These are phyloP conservation scores for Obba rivulosa DNA, from an alignment of 768 basidiomycete genomes.

Conservation along the genomic window DNA sequence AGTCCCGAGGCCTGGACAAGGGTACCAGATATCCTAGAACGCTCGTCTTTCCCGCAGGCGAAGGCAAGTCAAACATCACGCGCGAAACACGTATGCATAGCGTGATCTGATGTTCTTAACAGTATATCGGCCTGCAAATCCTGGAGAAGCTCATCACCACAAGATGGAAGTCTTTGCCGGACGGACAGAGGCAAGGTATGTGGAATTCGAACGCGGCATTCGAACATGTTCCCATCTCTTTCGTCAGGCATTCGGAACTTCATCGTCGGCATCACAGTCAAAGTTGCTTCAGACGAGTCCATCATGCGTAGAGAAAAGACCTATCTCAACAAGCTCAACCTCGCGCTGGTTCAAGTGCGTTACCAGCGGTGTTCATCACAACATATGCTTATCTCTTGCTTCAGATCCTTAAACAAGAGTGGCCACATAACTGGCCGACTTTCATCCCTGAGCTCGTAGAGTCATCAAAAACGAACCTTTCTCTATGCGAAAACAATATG, in stretches of 20 bases:
- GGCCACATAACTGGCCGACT: conserved; percentile 98
- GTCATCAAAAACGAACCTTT: conserved; percentile 93
- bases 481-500: conserved; percentile 99
- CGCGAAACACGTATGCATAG: neutral
- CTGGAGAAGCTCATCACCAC: conserved; percentile 93
- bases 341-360: conserved; percentile 88
- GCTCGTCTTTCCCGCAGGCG: conserved; percentile 76
- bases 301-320: conserved; percentile 89
- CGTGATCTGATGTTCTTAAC: neutral
- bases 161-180: conserved; percentile 93
- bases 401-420: conserved; percentile 98
- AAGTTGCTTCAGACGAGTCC: conserved; percentile 87
- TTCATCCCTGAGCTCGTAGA: conserved; percentile 97
- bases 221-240: neutral
- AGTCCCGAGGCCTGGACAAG: conserved; percentile 95
- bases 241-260: conserved; percentile 89
- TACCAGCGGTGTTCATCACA: conserved; percentile 1
- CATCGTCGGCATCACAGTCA: conserved; percentile 88
- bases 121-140: conserved; percentile 98
- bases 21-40: conserved; percentile 90
- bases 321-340: conserved; percentile 92
- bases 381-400: neutral
- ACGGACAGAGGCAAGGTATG: conserved; percentile 86
- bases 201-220: neutral
- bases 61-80: conserved; percentile 45